These are phyloP conservation scores for Somion occarium DNA, from an alignment of 1,284 basidiomycete species.

Conservation along the genomic window DNA sequence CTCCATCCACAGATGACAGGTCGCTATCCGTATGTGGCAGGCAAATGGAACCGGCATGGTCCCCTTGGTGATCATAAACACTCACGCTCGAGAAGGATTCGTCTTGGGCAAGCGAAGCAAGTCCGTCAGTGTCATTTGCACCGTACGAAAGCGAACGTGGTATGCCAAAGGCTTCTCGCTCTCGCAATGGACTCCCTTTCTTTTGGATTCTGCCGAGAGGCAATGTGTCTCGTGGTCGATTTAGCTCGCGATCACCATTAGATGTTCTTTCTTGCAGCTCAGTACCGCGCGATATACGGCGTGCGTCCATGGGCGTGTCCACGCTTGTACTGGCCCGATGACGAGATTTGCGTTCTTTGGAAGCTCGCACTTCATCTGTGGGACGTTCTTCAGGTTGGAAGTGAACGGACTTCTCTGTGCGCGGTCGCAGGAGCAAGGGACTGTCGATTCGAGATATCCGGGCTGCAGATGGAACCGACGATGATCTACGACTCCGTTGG, in stretches of 20 bases:
- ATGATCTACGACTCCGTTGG: not conserved
- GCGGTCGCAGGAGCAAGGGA: not conserved
- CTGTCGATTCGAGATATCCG: not conserved
- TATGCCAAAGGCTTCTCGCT: slow-evolving; percentile 27
- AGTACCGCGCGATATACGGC: not conserved
- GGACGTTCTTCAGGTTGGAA: not conserved
- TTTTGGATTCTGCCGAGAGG: not conserved
- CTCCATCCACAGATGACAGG: slow-evolving; percentile 32
- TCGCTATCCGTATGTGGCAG: slow-evolving; percentile 43
- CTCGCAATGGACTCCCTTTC: slow-evolving; percentile 10
- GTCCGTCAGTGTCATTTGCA: slow-evolving; percentile 18
- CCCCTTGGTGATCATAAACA: not conserved
- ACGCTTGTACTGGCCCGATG: not conserved
- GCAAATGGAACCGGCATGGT: slow-evolving; percentile 9
- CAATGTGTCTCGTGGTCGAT: not conserved
- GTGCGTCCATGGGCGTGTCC: slow-evolving; percentile 6
- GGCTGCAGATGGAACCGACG: not conserved
- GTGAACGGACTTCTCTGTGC: not conserved
- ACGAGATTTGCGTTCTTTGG: not conserved
- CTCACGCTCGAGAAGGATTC: not conserved
- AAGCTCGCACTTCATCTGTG: not conserved
- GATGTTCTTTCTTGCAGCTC: too few relatives aligned
- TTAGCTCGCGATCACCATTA: not conserved
- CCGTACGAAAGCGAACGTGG: slow-evolving; percentile 29
- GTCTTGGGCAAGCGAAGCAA: not conserved